Evolutionary conservation across 371 early-diverging fungal genomes (phyloP).

Genomic region (Mortierella sp.): DNA sequence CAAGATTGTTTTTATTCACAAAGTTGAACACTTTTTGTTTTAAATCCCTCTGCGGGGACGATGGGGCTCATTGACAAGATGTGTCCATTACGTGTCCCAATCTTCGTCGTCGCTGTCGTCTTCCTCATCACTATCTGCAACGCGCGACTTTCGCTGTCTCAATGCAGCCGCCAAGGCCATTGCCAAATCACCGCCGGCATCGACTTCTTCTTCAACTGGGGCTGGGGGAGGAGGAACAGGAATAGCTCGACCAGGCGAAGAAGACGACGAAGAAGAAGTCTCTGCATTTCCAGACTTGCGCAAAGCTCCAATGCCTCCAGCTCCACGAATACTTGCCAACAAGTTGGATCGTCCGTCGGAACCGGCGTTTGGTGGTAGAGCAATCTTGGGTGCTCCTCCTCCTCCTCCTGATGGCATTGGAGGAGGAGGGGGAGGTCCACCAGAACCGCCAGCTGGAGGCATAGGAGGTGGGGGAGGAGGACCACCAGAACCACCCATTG

Average conservation of each 20-base stretch:
- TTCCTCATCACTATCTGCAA: slow-evolving; percentile 53
- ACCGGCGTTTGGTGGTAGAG: slow-evolving; percentile 28
- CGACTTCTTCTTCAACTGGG: slow-evolving; percentile 26
- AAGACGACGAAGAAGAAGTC: slow-evolving; percentile 21
- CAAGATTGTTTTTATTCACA: background rate
- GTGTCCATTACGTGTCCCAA: too few relatives aligned
- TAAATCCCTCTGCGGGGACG: too few relatives aligned
- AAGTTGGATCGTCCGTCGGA: slow-evolving; percentile 52
- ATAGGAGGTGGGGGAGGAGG: slow-evolving; percentile 60
- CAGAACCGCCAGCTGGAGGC: slow-evolving; percentile 34
- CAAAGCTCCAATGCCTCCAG: slow-evolving; percentile 59
- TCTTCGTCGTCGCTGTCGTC: slow-evolving; percentile 51
- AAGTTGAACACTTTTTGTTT: background rate
- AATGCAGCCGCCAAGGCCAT: slow-evolving; percentile 36
- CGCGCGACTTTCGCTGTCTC: slow-evolving; percentile 36
- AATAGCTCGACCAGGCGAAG: slow-evolving; percentile 19
- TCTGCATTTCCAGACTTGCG: slow-evolving; percentile 52
- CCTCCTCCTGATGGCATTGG: slow-evolving; percentile 28
- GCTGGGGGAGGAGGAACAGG: slow-evolving; percentile 21
- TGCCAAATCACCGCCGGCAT: slow-evolving; percentile 41
- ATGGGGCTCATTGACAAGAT: too few relatives aligned
- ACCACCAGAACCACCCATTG: slow-evolving; percentile 24
- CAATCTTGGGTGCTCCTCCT: slow-evolving; percentile 15
- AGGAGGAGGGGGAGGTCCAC: slow-evolving; percentile 50
- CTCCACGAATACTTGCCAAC: slow-evolving; percentile 60